Evolutionary conservation across 1,139 yeast species (phyloP), one percentile per base, ranked within the genome.

Genomic region (Zygoascus sp.): DNA sequence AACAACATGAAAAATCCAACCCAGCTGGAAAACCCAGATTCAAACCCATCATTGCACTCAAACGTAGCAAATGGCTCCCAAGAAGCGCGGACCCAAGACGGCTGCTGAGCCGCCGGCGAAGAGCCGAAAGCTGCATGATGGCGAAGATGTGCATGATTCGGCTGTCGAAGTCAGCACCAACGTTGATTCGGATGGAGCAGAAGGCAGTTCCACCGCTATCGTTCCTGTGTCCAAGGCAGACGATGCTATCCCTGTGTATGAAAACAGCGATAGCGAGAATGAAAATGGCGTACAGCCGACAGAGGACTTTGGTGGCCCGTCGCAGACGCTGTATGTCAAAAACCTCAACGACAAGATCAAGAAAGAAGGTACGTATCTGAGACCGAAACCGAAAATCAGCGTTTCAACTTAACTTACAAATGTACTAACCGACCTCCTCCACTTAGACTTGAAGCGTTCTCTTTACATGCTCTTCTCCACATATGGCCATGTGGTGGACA

Each of bases 301-400:
- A 7, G 34, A n/a, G 7, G 47, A 38, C 38, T 20, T 45, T 11
- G 65, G 59, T 5, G 45, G 45, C 9, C 67, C 68, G 15, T 64
- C 65, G 13, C 76, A 75, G 45, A 83, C 95, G 0, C 62, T 86
- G 10, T 86, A 84, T 58, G 59, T 84, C 16, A 73, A 76, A 49
- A 86, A 86, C 55, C 66, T 86, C 48, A 80, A 83, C 59, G 88
- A 83, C 57, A 74, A 83, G 58, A 64, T 84, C 46, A 69, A 76
- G 35, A 65, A 70, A 15, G 46, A 50, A 10, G 67, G 65, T 57
- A 42, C 23, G 58, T 55, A 19, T 11, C 15, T n/a, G n/a, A n/a
- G 32, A 11, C 13, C 13, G 32, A 11, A 15, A 8, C 13, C 5
- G 10, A 11, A 8, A 27, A 27, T 27, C 32, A 27, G 10, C 4